Base-by-base conservation (phyloP, 108 stramenopile genomes). In the Skeletonema tropicum region DNA sequence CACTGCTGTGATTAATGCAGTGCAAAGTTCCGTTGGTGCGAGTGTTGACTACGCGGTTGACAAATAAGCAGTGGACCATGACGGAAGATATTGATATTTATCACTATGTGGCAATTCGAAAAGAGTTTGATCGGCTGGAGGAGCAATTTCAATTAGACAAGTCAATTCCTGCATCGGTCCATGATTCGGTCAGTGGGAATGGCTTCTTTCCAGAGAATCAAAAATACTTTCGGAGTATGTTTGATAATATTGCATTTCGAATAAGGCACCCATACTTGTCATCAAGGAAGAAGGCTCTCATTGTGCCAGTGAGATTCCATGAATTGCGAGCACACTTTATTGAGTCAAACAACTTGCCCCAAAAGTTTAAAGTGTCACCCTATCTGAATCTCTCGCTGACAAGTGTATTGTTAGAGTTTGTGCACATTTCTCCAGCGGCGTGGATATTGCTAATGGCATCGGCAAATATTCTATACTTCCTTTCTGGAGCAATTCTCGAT, bases 81-180 rank as follows among this genome's bases (percentile, higher is more conserved):
- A 92, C 90, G 9, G 95, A 96, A 82, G 79, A 87, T 60, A 71
- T 94, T 32, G 95, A 96, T 66, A 77, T 93, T 8, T 85, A 89
- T 73, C 93, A 96, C 62, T 96, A 96, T 71, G 91, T 96, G 41
- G 95, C 91, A 57, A 89, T 96, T 57, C 79, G 95, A 55, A 88
- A 92, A 75, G 93, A 94, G 61, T 96, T 93, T 72, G 92, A 93
- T 38, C 80, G 86, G 15, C 71, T 92, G 5, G 74, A 77, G n/a
- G 41, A 38, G 29, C 64, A 74, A 70, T 57, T 60, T 31, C 52
- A 55, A 55, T 23, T 55, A 25, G 52, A 55, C 19, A 66, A 45
- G 38, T 19, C 38, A 0, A 29, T 71, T 13, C 25, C 45, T 66
- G 13, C 48, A 42, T 41, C 68, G 21, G 48, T 30, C 15, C 30